These are phyloP conservation scores for Barnettozyma californica DNA, from an alignment of 805 yeast genomes.

Conservation along the genomic window DNA sequence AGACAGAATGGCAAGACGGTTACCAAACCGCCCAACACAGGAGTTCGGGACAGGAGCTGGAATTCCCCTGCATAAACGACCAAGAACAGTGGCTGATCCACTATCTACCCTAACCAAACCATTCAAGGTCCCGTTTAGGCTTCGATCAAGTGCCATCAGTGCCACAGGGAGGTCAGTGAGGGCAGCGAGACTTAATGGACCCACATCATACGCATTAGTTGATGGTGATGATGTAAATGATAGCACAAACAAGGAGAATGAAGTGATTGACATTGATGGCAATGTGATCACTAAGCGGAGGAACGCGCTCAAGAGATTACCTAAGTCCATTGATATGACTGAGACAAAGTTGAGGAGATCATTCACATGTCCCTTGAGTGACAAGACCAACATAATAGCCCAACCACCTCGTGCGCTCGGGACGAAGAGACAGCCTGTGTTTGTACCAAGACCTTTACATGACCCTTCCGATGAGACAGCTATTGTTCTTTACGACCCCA, in stretches of 20 bases:
- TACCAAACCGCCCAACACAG: constrained; percentile 39
- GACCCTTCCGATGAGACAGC: constrained; percentile 94
- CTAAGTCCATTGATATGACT: constrained; percentile 33
- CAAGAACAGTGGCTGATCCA: constrained; percentile 49
- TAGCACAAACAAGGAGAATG: constrained; percentile 30
- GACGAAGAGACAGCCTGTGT: constrained; percentile 57
- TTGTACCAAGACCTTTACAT: constrained; percentile 89
- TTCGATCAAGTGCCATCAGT: constrained; percentile 21
- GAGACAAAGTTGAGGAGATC: constrained; percentile 40
- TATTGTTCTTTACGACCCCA: constrained; percentile 91
- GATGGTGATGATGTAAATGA: constrained; percentile 23
- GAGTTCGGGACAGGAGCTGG: constrained; percentile 70
- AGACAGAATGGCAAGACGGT: constrained; percentile 29
- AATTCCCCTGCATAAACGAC: constrained; percentile 49
- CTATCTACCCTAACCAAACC: constrained; percentile 54
- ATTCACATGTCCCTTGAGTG: constrained; percentile 60
- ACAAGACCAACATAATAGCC: constrained; percentile 21
- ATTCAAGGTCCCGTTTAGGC: constrained; percentile 57
- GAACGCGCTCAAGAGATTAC: constrained; percentile 56
- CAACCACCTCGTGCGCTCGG: constrained; percentile 80
- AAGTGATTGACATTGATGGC: constrained; percentile 30
- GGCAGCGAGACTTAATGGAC: constrained; percentile 31
- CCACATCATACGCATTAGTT: constrained; percentile 37
- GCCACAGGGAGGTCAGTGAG: constrained; percentile 21
- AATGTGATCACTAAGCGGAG: constrained; percentile 31